These are phyloP conservation scores for Carpinus viminea DNA, from an alignment of 306 rosid genomes.

Conservation along the genomic window DNA sequence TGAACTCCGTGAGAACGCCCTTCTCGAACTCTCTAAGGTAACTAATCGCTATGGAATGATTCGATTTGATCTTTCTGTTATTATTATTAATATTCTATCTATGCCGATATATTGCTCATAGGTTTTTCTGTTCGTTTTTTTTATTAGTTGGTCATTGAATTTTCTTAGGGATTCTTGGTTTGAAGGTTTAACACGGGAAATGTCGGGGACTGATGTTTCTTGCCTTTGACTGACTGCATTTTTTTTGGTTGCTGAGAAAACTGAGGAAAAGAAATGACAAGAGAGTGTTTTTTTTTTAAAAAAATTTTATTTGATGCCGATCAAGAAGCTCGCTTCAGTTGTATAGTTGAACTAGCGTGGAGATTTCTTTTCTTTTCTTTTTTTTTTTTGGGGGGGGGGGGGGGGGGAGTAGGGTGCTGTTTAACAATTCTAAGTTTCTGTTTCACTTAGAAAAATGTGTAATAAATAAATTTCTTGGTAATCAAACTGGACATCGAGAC, in stretches of 20 bases:
- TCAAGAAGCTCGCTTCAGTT: background rate
- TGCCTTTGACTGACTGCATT: background rate
- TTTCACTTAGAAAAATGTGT: background rate
- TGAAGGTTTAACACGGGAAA: background rate
- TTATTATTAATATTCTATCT: too few species aligned
- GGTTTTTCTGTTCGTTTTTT: background rate
- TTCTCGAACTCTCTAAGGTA: constrained; percentile 67
- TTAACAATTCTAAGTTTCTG: background rate
- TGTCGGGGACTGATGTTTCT: background rate
- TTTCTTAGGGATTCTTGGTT: background rate
- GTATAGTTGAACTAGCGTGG: background rate
- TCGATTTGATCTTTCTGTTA: background rate
- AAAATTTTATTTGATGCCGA: background rate
- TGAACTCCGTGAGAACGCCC: constrained; percentile 60
- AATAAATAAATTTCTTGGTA: background rate
- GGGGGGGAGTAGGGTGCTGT: background rate
- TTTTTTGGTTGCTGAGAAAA: background rate
- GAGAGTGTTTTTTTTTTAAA: background rate
- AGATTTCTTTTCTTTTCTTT: background rate
- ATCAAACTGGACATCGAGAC: background rate
- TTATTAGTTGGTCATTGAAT: background rate
- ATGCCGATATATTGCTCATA: background rate
- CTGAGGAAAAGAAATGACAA: background rate
- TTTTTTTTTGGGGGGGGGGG: too few species aligned
- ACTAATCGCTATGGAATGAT: too few species aligned